A percentile compares a stretch with the other conserved stretches of the same genome.
Evolutionary conservation across 1,284 basidiomycete species (phyloP).

Genomic region (Ceratobasidium sp.): DNA sequence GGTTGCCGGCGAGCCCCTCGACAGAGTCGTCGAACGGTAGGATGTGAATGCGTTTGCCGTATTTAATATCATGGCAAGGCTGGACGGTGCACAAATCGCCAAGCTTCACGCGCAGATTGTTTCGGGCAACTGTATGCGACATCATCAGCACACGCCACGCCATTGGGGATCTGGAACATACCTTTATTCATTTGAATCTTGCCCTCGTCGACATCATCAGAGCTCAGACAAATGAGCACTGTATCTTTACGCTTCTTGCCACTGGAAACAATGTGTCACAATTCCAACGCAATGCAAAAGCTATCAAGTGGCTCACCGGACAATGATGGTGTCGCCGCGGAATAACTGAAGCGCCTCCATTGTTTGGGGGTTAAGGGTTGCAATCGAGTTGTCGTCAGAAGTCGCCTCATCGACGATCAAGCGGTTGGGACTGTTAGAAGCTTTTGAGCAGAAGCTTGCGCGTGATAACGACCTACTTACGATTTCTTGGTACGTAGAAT

Average conservation of each 20-base stretch:
- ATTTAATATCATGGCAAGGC: conserved; percentile 97
- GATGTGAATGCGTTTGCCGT: conserved; percentile 97
- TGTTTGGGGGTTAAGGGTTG: conserved; percentile 92
- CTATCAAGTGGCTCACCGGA: conserved; percentile 73
- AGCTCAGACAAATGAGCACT: conserved; percentile 93
- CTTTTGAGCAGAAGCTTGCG: too few relatives aligned
- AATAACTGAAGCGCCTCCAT: conserved; percentile 96
- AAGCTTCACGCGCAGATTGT: conserved; percentile 97
- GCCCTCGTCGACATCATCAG: conserved; percentile 96
- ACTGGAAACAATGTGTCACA: conserved; percentile 50
- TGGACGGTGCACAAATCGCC: conserved; percentile 96
- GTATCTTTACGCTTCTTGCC: conserved; percentile 97
- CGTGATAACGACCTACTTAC: conserved; percentile 66
- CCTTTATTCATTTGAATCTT: conserved; percentile 98
- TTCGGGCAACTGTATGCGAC: conserved; percentile 75
- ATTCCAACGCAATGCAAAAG: neutral
- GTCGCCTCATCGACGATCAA: conserved; percentile 92
- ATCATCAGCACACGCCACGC: neutral
- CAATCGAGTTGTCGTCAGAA: conserved; percentile 95
- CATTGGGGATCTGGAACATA: conserved; percentile 43
- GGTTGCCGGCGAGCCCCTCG: conserved; percentile 95
- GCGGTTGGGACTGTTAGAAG: conserved; percentile 95
- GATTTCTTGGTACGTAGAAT: conserved; percentile 96
- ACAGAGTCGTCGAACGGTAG: conserved; percentile 98
- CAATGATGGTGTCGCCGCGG: conserved; percentile 92